A percentile compares a stretch with the other conserved stretches of the same genome.
Conservation (phyloP, 2,329 filamentous ascomycete genomes). For the Trichoderma sp. region DNA sequence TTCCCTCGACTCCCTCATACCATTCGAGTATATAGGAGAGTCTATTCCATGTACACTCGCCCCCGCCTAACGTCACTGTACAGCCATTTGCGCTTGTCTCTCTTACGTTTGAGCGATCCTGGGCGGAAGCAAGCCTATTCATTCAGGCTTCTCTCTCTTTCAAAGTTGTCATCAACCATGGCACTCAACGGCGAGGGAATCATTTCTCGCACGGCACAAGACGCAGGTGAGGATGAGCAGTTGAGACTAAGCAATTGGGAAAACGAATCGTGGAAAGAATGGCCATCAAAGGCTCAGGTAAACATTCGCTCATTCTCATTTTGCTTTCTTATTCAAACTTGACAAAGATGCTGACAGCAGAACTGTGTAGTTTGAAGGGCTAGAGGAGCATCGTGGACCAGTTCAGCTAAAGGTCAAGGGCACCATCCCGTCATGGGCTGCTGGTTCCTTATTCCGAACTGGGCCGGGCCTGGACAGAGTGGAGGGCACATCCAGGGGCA, state of each 20-base stretch:
- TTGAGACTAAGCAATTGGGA: slow-evolving; percentile 29
- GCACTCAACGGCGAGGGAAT: slow-evolving; percentile 29
- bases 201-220: slow-evolving; percentile 28
- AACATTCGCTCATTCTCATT: slow-evolving; percentile 11
- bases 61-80: background rate
- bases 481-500: slow-evolving; percentile 55
- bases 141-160: background rate
- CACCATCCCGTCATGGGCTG: slow-evolving; percentile 65
- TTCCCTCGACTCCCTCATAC: background rate
- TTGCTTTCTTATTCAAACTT: background rate
- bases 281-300: slow-evolving; percentile 50
- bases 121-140: background rate
- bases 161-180: slow-evolving; percentile 21
- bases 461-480: slow-evolving; percentile 67
- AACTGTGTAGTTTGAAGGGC: slow-evolving; percentile 58
- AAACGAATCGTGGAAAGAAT: slow-evolving; percentile 38
- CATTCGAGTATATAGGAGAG: background rate
- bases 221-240: slow-evolving; percentile 29
- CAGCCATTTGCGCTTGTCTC: background rate
- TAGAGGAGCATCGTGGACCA: slow-evolving; percentile 63
- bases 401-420: slow-evolving; percentile 63
- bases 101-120: background rate
- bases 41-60: background rate
- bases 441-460: slow-evolving; percentile 70
- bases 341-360: too few relatives aligned